phyloP scores from a whole-genome alignment of 305 asterid species.

The Fraxinus albicans region DNA sequence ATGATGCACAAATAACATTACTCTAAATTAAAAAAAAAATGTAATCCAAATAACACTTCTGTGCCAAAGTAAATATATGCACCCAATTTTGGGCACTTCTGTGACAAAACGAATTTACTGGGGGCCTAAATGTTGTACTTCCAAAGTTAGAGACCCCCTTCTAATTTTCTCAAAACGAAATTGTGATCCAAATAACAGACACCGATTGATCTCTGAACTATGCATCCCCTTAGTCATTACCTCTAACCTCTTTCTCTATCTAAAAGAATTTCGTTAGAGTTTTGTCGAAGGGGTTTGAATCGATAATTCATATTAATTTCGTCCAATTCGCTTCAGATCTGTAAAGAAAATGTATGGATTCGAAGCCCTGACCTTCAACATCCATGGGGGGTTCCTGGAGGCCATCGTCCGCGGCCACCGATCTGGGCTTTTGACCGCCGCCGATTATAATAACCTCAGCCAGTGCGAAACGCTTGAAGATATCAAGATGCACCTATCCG shows the following conservation, averaged over 20 bases:
- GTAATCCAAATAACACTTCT: too few species aligned
- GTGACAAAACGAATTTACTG: background rate
- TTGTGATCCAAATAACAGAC: background rate
- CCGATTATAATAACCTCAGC: conserved; percentile 92
- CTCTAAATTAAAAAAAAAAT: too few species aligned
- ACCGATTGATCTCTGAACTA: background rate
- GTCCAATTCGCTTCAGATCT: conserved; percentile 52
- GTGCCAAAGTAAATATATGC: background rate
- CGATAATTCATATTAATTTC: background rate
- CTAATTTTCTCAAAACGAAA: background rate
- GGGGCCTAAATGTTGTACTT: background rate
- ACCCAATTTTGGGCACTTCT: background rate
- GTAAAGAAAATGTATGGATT: conserved; percentile 72
- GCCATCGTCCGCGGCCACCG: conserved; percentile 94
- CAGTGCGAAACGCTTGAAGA: conserved; percentile 93
- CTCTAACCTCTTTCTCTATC: background rate
- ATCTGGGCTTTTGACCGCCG: conserved; percentile 90
- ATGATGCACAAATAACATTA: too few species aligned
- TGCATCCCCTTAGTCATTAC: background rate
- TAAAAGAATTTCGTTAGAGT: background rate
- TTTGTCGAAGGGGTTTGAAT: background rate
- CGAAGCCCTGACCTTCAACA: conserved; percentile 84
- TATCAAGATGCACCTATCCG: conserved; percentile 94
- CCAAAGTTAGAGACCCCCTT: background rate
- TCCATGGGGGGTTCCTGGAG: conserved; percentile 86